Percentiles rank a stretch among this genome's conserved stretches.
phyloP scores from a whole-genome alignment of 345 rosid species.

The Linum trigynum region DNA sequence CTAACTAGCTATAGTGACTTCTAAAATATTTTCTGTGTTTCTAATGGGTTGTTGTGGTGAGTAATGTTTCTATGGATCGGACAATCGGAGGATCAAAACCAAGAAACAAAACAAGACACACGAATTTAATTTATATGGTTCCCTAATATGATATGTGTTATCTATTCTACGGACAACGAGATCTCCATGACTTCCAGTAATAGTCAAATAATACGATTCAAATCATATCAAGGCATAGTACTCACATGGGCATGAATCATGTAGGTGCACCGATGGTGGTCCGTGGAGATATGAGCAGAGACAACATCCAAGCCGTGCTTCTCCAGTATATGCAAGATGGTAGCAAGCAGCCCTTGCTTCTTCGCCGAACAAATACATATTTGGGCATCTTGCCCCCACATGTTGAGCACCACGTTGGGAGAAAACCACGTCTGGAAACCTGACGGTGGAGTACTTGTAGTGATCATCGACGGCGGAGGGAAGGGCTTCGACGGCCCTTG shows the following conservation, averaged over 20 bases:
- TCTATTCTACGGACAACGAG: no score
- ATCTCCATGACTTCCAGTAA: no score
- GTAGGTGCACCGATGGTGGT: constrained; percentile 22
- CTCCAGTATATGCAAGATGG: constrained; percentile 33
- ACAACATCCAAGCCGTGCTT: constrained; percentile 44
- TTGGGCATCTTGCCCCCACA: constrained; percentile 39
- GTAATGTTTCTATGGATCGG: no score
- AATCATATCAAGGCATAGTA: no score
- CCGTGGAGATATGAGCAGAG: constrained; percentile 39
- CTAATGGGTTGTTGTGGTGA: no score
- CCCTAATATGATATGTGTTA: no score
- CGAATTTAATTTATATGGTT: no score
- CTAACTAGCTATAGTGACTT: no score
- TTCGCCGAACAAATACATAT: constrained; percentile 36
- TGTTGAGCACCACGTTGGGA: constrained; percentile 39
- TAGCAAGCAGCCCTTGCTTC: constrained; percentile 33
- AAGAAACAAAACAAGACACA: no score
- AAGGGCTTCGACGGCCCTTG: constrained; percentile 20
- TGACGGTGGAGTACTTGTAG: not conserved
- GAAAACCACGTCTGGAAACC: constrained; percentile 45
- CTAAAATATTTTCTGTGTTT: no score
- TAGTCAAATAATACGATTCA: no score
- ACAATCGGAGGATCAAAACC: no score
- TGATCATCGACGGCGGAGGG: constrained; percentile 3
- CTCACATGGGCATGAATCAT: constrained; percentile 36